These are phyloP conservation scores for Dianthus caryophyllus DNA, from an alignment of 148 eudicot genomes.

Conservation along the genomic window DNA sequence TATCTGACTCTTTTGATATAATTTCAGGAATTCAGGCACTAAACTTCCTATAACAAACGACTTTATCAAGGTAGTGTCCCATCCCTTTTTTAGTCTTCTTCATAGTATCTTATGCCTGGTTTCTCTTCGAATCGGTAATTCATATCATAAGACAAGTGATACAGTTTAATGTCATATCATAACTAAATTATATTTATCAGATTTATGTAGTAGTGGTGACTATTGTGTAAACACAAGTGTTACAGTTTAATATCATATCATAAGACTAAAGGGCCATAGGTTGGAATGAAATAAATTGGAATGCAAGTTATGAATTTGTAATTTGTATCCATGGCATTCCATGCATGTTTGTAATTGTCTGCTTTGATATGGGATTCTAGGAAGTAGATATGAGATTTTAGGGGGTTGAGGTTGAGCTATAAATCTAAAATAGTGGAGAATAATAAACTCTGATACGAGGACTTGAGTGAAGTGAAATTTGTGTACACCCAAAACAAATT, in stretches of 20 bases:
- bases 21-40: conserved; percentile 50
- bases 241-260: no score
- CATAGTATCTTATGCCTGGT: background rate
- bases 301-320: no score
- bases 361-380: no score
- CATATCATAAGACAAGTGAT: no score
- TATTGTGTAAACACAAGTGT: background rate
- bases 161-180: no score
- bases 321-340: no score
- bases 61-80: conserved; percentile 51
- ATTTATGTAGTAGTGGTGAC: background rate
- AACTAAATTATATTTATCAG: background rate
- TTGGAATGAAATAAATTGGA: no score
- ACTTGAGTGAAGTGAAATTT: background rate
- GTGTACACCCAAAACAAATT: background rate
- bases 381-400: no score
- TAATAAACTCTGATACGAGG: background rate
- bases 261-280: no score
- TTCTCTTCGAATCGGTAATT: background rate
- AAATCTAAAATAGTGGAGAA: background rate
- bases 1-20: background rate
- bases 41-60: conserved; percentile 44
- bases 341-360: no score
- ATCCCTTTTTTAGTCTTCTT: background rate
- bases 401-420: no score